A percentile compares a stretch with the other conserved stretches of the same genome.
Evolutionary conservation across 2,329 filamentous ascomycete species (phyloP).

Genomic region (Phyllosticta ampelicida): DNA sequence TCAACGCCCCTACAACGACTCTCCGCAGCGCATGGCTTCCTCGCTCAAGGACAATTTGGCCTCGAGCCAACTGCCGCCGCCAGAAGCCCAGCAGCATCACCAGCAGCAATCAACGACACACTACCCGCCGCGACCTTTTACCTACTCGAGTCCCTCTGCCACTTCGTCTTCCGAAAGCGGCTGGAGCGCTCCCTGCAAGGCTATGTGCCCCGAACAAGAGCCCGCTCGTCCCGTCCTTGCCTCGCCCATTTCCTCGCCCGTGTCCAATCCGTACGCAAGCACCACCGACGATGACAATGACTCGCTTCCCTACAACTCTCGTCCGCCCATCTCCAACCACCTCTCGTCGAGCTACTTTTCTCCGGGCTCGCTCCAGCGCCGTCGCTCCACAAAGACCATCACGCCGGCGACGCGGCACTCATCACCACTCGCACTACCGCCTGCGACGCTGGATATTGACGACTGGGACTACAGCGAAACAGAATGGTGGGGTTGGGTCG

Average conservation of each 20-base stretch:
- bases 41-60: slow-evolving; percentile 8
- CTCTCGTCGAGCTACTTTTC: slow-evolving; percentile 24
- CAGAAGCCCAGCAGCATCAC: slow-evolving; percentile 9
- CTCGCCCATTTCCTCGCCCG: slow-evolving; percentile 34
- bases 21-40: slow-evolving; percentile 1
- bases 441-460: slow-evolving; percentile 26
- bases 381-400: slow-evolving; percentile 19
- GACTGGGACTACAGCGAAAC: slow-evolving; percentile 91
- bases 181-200: slow-evolving; percentile 14
- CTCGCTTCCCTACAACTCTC: slow-evolving; percentile 47
- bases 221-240: slow-evolving; percentile 24
- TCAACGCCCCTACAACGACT: slow-evolving; percentile 16
- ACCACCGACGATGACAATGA: slow-evolving; percentile 76
- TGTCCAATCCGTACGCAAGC: slow-evolving; percentile 49
- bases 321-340: slow-evolving; percentile 24
- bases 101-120: background rate
- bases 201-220: slow-evolving; percentile 14
- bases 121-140: slow-evolving; percentile 21
- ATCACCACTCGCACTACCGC: slow-evolving; percentile 8
- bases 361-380: slow-evolving; percentile 20
- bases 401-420: slow-evolving; percentile 7
- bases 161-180: slow-evolving; percentile 25
- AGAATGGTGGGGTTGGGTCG: slow-evolving; percentile 96
- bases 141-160: slow-evolving; percentile 27
- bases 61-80: slow-evolving; percentile 11